Percentiles rank a stretch among this genome's conserved stretches.
Evolutionary conservation across 768 basidiomycete genomes (phyloP).

Genomic region (Kwoniella heveanensis): DNA sequence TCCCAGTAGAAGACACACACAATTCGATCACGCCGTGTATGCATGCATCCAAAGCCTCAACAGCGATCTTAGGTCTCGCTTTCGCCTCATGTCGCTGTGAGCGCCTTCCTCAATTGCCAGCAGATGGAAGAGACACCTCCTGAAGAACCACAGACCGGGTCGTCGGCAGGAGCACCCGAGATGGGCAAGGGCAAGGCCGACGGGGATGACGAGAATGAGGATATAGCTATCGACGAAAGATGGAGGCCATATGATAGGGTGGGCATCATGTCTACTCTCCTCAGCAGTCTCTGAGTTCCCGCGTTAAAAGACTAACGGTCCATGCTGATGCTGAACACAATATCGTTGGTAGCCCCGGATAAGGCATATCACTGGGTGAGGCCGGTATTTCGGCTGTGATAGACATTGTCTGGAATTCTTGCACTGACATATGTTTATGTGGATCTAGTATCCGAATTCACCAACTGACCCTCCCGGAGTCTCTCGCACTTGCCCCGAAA

Average conservation of each 20-base stretch:
- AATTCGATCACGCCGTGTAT: no score
- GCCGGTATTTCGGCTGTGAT: no score
- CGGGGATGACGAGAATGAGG: background rate
- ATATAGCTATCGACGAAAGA: background rate
- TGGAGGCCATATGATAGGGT: constrained; percentile 23
- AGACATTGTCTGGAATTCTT: no score
- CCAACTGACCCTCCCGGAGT: constrained; percentile 45
- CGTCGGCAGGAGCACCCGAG: no score
- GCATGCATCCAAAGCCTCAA: no score
- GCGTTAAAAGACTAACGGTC: no score
- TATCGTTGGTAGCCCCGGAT: constrained; percentile 48
- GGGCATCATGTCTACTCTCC: no score
- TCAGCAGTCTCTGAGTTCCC: no score
- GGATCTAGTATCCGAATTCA: constrained; percentile 43
- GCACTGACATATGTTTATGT: no score
- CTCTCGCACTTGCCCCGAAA: constrained; percentile 31
- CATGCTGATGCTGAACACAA: no score
- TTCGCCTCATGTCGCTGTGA: background rate
- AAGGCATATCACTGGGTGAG: constrained; percentile 48
- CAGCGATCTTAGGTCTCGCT: no score
- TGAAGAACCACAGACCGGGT: background rate
- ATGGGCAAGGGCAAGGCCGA: background rate
- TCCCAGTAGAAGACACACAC: no score
- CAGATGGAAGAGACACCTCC: background rate
- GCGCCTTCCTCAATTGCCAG: background rate